Percentiles rank a stretch among this genome's conserved stretches.
Conservation (phyloP, 805 yeast species). For the Wickerhamiella azyma region DNA sequence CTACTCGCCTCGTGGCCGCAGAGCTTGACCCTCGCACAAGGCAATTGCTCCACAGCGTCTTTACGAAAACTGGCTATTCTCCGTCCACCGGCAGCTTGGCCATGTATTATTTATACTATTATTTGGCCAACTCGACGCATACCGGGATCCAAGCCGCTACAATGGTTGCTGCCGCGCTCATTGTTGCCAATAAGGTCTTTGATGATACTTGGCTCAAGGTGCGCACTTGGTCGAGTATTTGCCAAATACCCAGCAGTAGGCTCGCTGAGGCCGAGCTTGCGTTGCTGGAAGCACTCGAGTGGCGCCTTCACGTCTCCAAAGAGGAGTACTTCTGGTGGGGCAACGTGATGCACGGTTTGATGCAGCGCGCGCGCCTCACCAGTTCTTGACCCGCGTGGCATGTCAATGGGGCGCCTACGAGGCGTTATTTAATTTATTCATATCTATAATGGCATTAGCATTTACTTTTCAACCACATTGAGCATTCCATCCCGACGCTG, state of each 20-base stretch:
- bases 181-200: conserved; percentile 2
- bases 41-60: not conserved
- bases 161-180: not conserved
- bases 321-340: conserved; percentile 7
- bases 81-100: conserved; percentile 4
- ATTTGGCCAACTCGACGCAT: not conserved
- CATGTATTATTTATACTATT: not conserved
- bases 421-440: too few species aligned
- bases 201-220: not conserved
- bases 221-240: not conserved
- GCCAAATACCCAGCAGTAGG: not conserved
- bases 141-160: not conserved
- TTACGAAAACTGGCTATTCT: not conserved
- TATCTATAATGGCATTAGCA: not conserved
- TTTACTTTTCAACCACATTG: conserved; percentile 11
- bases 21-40: not conserved
- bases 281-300: not conserved
- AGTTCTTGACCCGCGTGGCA: too few species aligned
- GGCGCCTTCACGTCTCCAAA: not conserved
- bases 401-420: too few species aligned
- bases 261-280: conserved; percentile 2
- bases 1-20: not conserved
- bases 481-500: conserved; percentile 26
- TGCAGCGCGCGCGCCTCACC: not conserved
- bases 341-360: not conserved